phyloP scores from a whole-genome alignment of 2,329 filamentous ascomycete genomes.

The Diplodia sapinea region DNA sequence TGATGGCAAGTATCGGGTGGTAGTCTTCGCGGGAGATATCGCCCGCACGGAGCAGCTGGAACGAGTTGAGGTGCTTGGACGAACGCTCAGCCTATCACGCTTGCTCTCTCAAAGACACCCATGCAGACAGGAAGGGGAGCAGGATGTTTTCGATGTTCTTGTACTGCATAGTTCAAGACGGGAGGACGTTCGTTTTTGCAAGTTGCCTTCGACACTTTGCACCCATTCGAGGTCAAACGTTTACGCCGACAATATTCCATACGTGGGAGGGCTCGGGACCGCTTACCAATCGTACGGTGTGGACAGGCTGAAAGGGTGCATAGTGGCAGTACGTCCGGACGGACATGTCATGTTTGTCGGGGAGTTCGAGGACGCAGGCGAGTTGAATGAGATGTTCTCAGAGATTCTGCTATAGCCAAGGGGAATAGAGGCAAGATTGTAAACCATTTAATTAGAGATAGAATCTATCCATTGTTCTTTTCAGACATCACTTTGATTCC shows the following conservation, averaged over 20 bases:
- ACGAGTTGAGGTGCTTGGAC: constrained; percentile 57
- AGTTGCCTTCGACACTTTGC: constrained; percentile 44
- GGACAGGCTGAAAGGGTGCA: constrained; percentile 59
- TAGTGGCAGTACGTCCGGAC: constrained; percentile 69
- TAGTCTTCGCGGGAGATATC: constrained; percentile 68
- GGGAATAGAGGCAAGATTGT: no score
- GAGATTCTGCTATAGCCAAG: constrained; percentile 15
- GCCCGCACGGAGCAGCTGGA: constrained; percentile 50
- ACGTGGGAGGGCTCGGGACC: constrained; percentile 51
- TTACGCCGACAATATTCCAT: constrained; percentile 54
- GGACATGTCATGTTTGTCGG: constrained; percentile 64
- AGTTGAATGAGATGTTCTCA: constrained; percentile 38
- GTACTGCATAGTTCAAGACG: constrained; percentile 64
- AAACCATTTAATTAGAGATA: no score
- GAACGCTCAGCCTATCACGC: constrained; percentile 45
- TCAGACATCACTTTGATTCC: no score
- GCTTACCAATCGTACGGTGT: constrained; percentile 66
- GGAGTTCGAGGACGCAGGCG: constrained; percentile 42
- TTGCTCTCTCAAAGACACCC: constrained; percentile 47
- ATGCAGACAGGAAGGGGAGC: constrained; percentile 45
- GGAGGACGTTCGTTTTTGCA: constrained; percentile 47
- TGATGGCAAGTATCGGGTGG: constrained; percentile 64
- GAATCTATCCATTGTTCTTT: no score
- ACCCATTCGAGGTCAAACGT: constrained; percentile 46
- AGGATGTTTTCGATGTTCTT: constrained; percentile 60